Base-by-base conservation (phyloP, 1,284 basidiomycete genomes). In the Coniophora puteana region DNA sequence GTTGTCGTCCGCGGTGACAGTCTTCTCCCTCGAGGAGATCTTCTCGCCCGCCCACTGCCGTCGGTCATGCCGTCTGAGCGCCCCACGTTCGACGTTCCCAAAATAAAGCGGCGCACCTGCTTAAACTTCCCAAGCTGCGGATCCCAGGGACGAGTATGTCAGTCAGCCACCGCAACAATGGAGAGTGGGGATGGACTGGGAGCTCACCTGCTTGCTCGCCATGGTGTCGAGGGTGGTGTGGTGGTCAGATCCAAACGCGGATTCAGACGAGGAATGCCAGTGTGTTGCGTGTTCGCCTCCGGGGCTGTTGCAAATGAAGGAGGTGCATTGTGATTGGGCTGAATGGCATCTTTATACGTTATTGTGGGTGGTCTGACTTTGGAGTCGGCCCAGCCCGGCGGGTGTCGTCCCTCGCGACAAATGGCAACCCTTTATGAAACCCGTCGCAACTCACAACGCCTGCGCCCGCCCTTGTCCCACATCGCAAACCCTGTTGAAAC, bases 41-140 rank as follows among this genome's bases (percentile, higher is more conserved):
- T 83, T 78, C 59, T 85, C 83, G 16, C 79, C 82, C n/a, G 81
- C 82, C 82, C 82, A 84, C 80, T 84, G 48, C 21, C 38, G 45
- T 20, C 34, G n/a, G 18, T 17, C 22, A 57, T 57, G 59, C 58
- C 57, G 50, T 56, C 55, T 51, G 56, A 50, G 59, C 57, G 54
- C 58, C 49, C 37, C 24, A 29, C 36, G 25, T 18, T 25, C 21
- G 18, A 27, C 23, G 14, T 14, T 29, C 23, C 20, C 24, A 29
- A 20, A 17, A 25, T 27, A 29, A 22, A 22, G 44, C 25, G 30
- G 51, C 63, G 49, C 41, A 80, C 80, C 71, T 84, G 81, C 44
- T 72, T 73, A 29, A 84, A 61, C 61, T 82, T 83, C 50, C 80
- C 82, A 41, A 84, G 68, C 80, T 84, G n/a, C n/a, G n/a, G n/a